These are phyloP conservation scores for Plectosphaerella cucumerina DNA, from an alignment of 2,329 filamentous ascomycete species.

Conservation along the genomic window DNA sequence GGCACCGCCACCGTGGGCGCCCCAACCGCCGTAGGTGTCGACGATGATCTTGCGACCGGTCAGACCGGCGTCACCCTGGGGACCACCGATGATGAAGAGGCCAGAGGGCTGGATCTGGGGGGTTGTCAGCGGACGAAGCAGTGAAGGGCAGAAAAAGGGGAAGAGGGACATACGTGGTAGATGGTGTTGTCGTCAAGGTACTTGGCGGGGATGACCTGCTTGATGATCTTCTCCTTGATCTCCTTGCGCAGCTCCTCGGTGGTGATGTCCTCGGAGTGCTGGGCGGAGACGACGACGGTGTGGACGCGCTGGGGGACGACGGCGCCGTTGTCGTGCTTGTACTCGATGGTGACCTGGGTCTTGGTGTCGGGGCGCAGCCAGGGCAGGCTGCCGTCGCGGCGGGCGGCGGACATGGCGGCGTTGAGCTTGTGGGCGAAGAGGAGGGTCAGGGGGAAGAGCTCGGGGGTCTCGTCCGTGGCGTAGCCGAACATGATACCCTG, in stretches of 20 bases:
- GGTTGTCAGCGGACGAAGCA: conserved; percentile 5
- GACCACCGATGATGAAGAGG: conserved; percentile 97
- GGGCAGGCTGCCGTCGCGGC: conserved; percentile 79
- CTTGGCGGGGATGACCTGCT: conserved; percentile 86
- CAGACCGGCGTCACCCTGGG: conserved; percentile 97
- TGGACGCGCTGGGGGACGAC: conserved; percentile 90
- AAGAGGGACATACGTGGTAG: conserved; percentile 70
- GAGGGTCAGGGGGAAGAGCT: conserved; percentile 91
- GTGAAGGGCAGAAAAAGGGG: neutral
- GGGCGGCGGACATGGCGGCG: conserved; percentile 85
- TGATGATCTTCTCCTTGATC: conserved; percentile 96
- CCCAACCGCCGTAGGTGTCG: conserved; percentile 99
- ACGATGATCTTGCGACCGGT: conserved; percentile 99
- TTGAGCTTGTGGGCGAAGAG: conserved; percentile 97
- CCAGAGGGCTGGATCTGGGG: conserved; percentile 86
- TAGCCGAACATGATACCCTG: conserved; percentile 99
- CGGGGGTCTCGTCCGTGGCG: conserved; percentile 97
- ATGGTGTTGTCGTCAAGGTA: conserved; percentile 90
- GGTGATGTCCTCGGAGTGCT: conserved; percentile 84
- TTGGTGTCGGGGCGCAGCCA: conserved; percentile 99
- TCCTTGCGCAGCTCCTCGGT: conserved; percentile 92
- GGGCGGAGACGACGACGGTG: conserved; percentile 94
- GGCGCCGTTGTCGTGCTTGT: conserved; percentile 92
- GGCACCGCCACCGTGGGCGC: conserved; percentile 98
- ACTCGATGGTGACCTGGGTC: conserved; percentile 99